Base-by-base conservation (phyloP, 2,329 filamentous ascomycete genomes). In the Sarocladium kiliense region DNA sequence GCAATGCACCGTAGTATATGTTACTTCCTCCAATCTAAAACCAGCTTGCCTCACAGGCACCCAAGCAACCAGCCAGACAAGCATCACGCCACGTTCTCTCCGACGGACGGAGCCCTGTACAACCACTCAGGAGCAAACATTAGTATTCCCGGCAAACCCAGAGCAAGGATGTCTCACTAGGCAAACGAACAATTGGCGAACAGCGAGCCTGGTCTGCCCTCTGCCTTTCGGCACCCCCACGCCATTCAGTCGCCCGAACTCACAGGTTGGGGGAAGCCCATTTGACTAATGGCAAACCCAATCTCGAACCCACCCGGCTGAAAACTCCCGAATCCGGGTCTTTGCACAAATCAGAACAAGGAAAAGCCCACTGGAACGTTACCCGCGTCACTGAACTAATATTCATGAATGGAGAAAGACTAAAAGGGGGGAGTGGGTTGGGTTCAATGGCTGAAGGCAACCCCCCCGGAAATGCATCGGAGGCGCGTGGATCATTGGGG, bases 281-380 rank as follows among this genome's bases (percentile, higher is more conserved):
- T n/a, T 47, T 27, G 44, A 47, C 44, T 47, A 44, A 44, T 44
- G 36, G 41, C 19, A 44, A 9, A 44, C 41, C 36, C 19, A 47
- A 27, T n/a, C 9, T 10, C 44, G 12, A 27, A 47, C 44, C 44
- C 23, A 27, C 18, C 21, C 41, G 9, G 21, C 18, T 18, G 5
- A 39, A n/a, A n/a, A 16, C 36, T 18, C 36, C 36, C 36, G 5
- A 6, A 39, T 39, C 36, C 36, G 36, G 36, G 36, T n/a, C 16
- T 5, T n/a, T 6, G 12, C 16, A n/a, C 7, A 39, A 39, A n/a
- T 7, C 6, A 44, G 16, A 44, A 44, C 21, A 5, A 18, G 41
- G 7, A 23, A 44, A 44, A 6, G 7, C 36, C 39, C 44, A 47
- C 27, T 47, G 44, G 25, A 47, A 47, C 44, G 44, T 47, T 47